Evolutionary conservation across 345 rosid species (phyloP).

Genomic region (Limnanthes douglasii): DNA sequence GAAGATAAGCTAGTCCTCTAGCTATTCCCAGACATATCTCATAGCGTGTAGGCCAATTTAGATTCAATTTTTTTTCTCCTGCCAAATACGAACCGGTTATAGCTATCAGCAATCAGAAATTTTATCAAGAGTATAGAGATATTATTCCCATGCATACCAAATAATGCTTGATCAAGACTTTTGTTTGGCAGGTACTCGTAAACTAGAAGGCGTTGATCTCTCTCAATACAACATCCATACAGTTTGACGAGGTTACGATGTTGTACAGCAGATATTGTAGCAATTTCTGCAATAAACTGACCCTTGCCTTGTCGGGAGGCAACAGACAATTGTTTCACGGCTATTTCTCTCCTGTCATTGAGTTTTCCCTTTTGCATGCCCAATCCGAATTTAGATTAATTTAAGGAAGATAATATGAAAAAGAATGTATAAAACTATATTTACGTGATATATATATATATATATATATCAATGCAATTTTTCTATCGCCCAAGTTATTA

Average conservation of each 20-base stretch:
- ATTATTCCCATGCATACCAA: conserved; percentile 15
- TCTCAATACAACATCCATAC: neutral
- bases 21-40: conserved; percentile 22
- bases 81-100: neutral
- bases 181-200: conserved; percentile 27
- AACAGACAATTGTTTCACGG: no score
- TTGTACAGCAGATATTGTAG: neutral
- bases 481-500: no score
- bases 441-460: no score
- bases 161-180: conserved; percentile 29
- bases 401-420: no score
- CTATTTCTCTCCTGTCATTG: neutral
- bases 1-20: conserved; percentile 31
- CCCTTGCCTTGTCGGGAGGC: no score
- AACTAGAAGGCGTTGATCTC: conserved; percentile 14
- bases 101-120: neutral
- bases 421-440: no score
- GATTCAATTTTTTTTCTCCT: conserved; percentile 14
- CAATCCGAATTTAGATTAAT: no score
- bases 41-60: conserved; percentile 20
- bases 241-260: neutral
- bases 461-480: neutral
- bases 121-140: conserved; percentile 1
- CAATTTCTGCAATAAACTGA: conserved; percentile 25
- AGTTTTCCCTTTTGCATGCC: neutral